Evolutionary conservation across 2,329 filamentous ascomycete genomes (phyloP).

Genomic region (Penicillium glabrum): DNA sequence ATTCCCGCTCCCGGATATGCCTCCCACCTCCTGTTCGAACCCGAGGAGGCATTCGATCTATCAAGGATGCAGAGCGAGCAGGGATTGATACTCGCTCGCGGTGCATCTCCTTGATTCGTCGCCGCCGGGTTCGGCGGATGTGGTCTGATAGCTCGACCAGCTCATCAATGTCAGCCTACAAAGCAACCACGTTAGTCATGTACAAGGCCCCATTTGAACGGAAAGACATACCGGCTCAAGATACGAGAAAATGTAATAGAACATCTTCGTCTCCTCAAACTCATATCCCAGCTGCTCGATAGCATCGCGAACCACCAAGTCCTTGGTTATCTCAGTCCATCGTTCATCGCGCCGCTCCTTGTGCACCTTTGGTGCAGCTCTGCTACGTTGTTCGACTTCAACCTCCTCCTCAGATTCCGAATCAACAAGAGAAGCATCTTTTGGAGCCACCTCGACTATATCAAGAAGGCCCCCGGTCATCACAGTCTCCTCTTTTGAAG

Average conservation of each 20-base stretch:
- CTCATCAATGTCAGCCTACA: slow-evolving; percentile 79
- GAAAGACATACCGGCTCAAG: slow-evolving; percentile 70
- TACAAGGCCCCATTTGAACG: neutral
- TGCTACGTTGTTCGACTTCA: slow-evolving; percentile 47
- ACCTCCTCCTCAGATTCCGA: slow-evolving; percentile 53
- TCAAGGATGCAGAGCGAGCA: slow-evolving; percentile 10
- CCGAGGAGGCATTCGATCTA: slow-evolving; percentile 19
- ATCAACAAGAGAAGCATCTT: slow-evolving; percentile 39
- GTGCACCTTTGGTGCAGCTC: slow-evolving; percentile 47
- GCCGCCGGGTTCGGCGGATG: slow-evolving; percentile 67
- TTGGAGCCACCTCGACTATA: slow-evolving; percentile 22
- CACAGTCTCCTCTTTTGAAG: slow-evolving; percentile 32
- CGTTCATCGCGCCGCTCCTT: slow-evolving; percentile 58
- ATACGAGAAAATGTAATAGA: slow-evolving; percentile 92
- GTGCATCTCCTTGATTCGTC: slow-evolving; percentile 60
- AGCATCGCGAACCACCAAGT: slow-evolving; percentile 81
- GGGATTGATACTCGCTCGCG: slow-evolving; percentile 39
- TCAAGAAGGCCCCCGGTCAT: slow-evolving; percentile 20
- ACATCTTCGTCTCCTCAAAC: slow-evolving; percentile 84
- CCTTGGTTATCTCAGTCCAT: slow-evolving; percentile 98
- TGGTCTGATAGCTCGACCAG: slow-evolving; percentile 80
- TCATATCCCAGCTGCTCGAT: slow-evolving; percentile 82
- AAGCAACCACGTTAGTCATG: neutral
- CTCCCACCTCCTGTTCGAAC: slow-evolving; percentile 20
- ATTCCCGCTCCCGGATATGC: slow-evolving; percentile 27